phyloP scores from a whole-genome alignment of 345 rosid genomes.

The Geranium rotundifolium region DNA sequence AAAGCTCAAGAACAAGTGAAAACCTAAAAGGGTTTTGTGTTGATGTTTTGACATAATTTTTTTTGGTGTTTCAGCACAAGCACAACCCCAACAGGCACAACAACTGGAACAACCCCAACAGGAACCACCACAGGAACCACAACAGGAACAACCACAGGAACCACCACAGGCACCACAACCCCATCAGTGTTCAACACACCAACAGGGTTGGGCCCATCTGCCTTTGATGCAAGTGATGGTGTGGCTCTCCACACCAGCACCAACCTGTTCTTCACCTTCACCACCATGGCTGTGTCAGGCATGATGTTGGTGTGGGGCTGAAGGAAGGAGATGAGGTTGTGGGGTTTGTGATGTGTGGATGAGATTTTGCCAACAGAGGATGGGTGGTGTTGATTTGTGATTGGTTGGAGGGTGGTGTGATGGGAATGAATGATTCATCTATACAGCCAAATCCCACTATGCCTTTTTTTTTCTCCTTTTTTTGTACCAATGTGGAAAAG shows the following conservation, averaged over 20 bases:
- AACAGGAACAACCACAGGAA: slow-evolving; percentile 10
- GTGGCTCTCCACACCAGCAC: slow-evolving; percentile 10
- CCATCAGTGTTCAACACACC: slow-evolving; percentile 10
- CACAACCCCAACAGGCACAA: slow-evolving; percentile 3
- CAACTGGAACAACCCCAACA: slow-evolving; percentile 15
- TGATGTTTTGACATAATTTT: neutral
- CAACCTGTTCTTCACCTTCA: slow-evolving; percentile 9
- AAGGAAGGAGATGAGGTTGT: neutral
- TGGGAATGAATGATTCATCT: slow-evolving; percentile 7
- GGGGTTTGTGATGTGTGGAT: slow-evolving; percentile 18
- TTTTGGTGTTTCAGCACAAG: slow-evolving; percentile 2
- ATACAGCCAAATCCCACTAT: slow-evolving; percentile 13
- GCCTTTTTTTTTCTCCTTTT: neutral
- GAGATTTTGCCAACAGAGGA: slow-evolving; percentile 30
- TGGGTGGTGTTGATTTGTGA: slow-evolving; percentile 10
- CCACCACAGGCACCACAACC: slow-evolving; percentile 13
- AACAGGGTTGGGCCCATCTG: slow-evolving; percentile 21
- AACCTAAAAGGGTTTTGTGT: neutral
- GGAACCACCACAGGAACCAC: slow-evolving; percentile 10
- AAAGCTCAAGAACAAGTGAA: too few relatives aligned
- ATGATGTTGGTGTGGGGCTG: slow-evolving; percentile 15
- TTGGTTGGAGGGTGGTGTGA: slow-evolving; percentile 2
- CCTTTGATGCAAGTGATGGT: slow-evolving; percentile 10
- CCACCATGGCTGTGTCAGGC: slow-evolving; percentile 5
- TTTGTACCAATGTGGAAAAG: neutral